Evolutionary conservation across 768 basidiomycete species (phyloP).

Genomic region (Scleroderma bovista): DNA sequence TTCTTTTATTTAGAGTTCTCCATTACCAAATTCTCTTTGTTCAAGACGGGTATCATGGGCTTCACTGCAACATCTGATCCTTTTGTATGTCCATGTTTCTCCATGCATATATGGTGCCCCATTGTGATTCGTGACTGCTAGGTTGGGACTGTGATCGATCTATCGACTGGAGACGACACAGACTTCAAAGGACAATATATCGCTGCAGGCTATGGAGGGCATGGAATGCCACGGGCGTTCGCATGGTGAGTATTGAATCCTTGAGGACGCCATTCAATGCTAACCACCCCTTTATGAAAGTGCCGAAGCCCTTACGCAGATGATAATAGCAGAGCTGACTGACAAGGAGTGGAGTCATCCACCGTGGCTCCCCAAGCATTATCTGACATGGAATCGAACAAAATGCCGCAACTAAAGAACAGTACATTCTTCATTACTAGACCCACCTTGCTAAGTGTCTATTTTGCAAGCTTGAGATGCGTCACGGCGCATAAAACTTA

Average conservation of each 20-base stretch:
- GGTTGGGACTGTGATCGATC: conserved; percentile 1
- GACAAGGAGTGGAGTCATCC: conserved; percentile 46
- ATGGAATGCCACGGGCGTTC: conserved; percentile 70
- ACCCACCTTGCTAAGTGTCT: too few species aligned
- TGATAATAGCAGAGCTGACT: conserved; percentile 47
- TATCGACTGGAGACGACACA: neutral
- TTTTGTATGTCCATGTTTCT: neutral
- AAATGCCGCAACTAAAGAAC: neutral
- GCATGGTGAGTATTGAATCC: too few species aligned
- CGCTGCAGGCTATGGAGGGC: conserved; percentile 62
- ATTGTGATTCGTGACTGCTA: neutral
- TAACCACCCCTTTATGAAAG: too few species aligned
- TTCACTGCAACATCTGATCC: neutral
- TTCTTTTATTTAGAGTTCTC: neutral
- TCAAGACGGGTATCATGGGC: neutral
- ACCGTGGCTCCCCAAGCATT: conserved; percentile 57
- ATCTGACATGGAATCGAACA: conserved; percentile 34
- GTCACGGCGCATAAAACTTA: too few species aligned
- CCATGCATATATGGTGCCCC: too few species aligned
- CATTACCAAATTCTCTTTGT: too few species aligned
- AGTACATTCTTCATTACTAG: too few species aligned
- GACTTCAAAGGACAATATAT: conserved; percentile 55
- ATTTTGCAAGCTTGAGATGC: too few species aligned
- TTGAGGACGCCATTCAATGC: too few species aligned
- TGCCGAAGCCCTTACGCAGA: conserved; percentile 49